A percentile compares a stretch with the other conserved stretches of the same genome.
phyloP scores from a whole-genome alignment of 2,329 filamentous ascomycete species.

The Colletotrichum sansevieriae region DNA sequence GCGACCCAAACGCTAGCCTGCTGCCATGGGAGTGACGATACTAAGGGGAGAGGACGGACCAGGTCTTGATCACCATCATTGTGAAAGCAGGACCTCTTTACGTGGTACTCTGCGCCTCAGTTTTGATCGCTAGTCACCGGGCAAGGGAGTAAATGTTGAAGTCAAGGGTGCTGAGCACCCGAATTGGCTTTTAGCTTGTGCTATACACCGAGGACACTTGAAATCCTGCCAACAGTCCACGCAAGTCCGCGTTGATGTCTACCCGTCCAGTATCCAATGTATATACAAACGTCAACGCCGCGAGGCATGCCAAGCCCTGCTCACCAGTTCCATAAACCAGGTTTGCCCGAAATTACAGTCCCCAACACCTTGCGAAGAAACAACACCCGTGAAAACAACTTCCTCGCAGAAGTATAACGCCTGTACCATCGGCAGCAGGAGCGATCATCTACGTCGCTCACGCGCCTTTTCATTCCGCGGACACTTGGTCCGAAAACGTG shows the following conservation, averaged over 20 bases:
- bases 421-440: slow-evolving; percentile 22
- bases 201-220: slow-evolving; percentile 13
- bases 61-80: too few species aligned
- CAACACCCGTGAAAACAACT: slow-evolving; percentile 3
- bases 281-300: slow-evolving; percentile 30
- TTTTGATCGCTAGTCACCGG: too few species aligned
- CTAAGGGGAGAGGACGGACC: too few species aligned
- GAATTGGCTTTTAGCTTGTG: slow-evolving; percentile 18
- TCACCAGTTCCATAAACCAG: not conserved
- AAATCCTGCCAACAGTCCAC: slow-evolving; percentile 8
- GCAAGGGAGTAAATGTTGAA: not conserved
- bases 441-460: slow-evolving; percentile 14
- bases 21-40: too few species aligned
- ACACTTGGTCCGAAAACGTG: slow-evolving; percentile 36
- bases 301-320: slow-evolving; percentile 14
- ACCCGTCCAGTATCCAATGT: slow-evolving; percentile 21
- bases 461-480: slow-evolving; percentile 20
- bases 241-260: slow-evolving; percentile 10
- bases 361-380: slow-evolving; percentile 38
- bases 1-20: too few species aligned
- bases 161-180: slow-evolving; percentile 15
- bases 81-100: too few species aligned
- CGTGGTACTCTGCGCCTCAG: too few species aligned
- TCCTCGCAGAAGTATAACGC: slow-evolving; percentile 37
- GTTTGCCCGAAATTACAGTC: slow-evolving; percentile 10